A percentile compares a stretch with the other conserved stretches of the same genome.
Evolutionary conservation across 371 early-diverging fungal genomes (phyloP).

Genomic region (Actinomortierella wolfii): DNA sequence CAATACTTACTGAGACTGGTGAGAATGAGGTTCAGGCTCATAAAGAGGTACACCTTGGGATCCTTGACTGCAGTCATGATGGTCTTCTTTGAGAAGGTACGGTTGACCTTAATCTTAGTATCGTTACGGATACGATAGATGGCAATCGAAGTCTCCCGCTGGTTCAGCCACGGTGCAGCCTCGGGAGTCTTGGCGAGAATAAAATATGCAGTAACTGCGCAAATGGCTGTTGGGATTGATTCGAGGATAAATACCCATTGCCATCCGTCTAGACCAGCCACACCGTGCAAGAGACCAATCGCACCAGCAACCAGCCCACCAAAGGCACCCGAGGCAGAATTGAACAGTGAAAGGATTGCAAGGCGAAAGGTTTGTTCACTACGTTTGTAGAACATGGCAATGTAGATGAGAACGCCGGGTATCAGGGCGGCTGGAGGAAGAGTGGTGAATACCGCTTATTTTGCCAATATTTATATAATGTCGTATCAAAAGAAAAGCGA

Average conservation of each 20-base stretch:
- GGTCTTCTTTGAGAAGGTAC: conserved; percentile 15
- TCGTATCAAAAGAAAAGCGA: too few species aligned
- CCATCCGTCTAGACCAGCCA: conserved; percentile 19
- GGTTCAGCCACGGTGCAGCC: conserved; percentile 31
- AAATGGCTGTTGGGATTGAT: conserved; percentile 9
- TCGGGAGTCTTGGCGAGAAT: conserved; percentile 28
- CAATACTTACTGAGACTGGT: conserved; percentile 12
- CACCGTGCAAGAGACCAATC: conserved; percentile 22
- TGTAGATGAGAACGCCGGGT: conserved; percentile 31
- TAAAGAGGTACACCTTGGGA: conserved; percentile 26
- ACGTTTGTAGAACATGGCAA: conserved; percentile 38
- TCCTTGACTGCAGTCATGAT: conserved; percentile 26
- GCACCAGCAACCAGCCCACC: conserved; percentile 26
- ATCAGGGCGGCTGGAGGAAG: conserved; percentile 20
- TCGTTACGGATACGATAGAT: conserved; percentile 35
- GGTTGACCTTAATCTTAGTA: conserved; percentile 31
- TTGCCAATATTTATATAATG: too few species aligned
- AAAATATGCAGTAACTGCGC: conserved; percentile 19
- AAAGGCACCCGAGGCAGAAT: conserved; percentile 19
- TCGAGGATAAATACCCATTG: conserved; percentile 40
- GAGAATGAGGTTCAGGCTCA: conserved; percentile 18
- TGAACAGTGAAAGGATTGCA: conserved; percentile 28
- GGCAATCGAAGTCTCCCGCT: conserved; percentile 34
- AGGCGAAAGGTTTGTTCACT: conserved; percentile 36
- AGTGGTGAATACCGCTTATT: too few species aligned